These are phyloP conservation scores for Chalciporus sphaerocephalus DNA, from an alignment of 768 basidiomycete species.

Conservation along the genomic window DNA sequence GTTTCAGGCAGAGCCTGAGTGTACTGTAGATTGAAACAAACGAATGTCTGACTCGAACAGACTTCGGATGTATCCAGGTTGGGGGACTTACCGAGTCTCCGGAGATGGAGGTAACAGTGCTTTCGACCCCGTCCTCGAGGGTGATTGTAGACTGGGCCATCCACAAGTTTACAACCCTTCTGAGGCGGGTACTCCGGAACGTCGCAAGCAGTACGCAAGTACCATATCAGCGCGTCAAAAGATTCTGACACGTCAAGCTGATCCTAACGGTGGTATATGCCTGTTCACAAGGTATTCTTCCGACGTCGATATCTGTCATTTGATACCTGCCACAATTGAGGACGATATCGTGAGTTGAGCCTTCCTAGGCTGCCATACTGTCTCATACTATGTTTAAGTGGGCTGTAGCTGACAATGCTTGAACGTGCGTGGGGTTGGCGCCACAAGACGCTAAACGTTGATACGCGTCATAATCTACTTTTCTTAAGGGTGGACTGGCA, in stretches of 20 bases:
- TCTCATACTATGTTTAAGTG: too few species aligned
- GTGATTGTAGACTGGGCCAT: too few species aligned
- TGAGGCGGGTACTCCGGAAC: neutral
- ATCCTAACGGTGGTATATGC: neutral
- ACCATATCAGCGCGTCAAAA: neutral
- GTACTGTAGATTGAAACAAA: too few species aligned
- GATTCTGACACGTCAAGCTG: neutral
- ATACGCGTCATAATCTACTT: neutral
- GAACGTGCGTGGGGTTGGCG: neutral
- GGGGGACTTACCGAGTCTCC: too few species aligned
- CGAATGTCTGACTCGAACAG: too few species aligned
- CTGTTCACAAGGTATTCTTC: neutral
- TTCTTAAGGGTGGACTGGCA: neutral
- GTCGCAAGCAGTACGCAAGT: neutral
- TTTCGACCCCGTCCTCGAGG: too few species aligned
- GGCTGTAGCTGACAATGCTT: neutral
- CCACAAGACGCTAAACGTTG: neutral
- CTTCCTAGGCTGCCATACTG: neutral
- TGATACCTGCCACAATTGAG: neutral
- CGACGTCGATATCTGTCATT: neutral
- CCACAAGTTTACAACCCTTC: too few species aligned
- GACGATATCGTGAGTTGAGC: neutral
- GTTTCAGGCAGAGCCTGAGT: too few species aligned
- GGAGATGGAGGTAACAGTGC: too few species aligned
- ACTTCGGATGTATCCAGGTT: too few species aligned